A percentile compares a stretch with the other conserved stretches of the same genome.
Conservation (phyloP, 306 rosid genomes). For the Cucurbita moschata region DNA sequence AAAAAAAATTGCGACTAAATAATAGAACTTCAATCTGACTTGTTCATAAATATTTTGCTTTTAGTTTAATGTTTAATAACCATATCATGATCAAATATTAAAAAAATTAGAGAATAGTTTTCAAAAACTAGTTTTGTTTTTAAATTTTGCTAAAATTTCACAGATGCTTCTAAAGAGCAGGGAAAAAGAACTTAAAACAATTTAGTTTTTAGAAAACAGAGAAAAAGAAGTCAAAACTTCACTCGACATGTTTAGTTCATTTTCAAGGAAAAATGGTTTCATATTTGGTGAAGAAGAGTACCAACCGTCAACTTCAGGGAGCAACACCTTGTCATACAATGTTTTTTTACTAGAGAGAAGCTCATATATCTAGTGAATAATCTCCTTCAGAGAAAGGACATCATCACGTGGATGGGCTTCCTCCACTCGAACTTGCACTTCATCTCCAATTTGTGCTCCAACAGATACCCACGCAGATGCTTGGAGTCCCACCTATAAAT, state of each 20-base stretch:
- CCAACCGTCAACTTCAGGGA: neutral
- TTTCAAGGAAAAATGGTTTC: neutral
- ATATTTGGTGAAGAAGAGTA: neutral
- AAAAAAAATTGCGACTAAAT: neutral
- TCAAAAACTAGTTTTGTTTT: neutral
- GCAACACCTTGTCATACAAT: neutral
- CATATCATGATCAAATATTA: neutral
- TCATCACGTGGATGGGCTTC: constrained; percentile 89
- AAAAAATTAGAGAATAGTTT: neutral
- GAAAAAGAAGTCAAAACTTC: neutral
- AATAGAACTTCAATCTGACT: neutral
- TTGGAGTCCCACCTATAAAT: constrained; percentile 76
- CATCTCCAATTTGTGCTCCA: constrained; percentile 72
- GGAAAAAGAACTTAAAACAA: neutral
- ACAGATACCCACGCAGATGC: constrained; percentile 58
- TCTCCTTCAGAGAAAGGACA: constrained; percentile 57
- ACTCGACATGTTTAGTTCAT: neutral
- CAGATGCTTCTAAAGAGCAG: neutral
- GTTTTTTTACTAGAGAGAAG: neutral
- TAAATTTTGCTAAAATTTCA: neutral
- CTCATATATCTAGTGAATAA: constrained; percentile 10
- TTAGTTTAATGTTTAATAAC: neutral
- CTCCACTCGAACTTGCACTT: constrained; percentile 60
- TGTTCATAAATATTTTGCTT: neutral
- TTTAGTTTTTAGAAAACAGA: neutral